Percentiles rank a stretch among this genome's conserved stretches.
Evolutionary conservation across 257 asterid species (phyloP).

Genomic region (Rehmannia glutinosa): DNA sequence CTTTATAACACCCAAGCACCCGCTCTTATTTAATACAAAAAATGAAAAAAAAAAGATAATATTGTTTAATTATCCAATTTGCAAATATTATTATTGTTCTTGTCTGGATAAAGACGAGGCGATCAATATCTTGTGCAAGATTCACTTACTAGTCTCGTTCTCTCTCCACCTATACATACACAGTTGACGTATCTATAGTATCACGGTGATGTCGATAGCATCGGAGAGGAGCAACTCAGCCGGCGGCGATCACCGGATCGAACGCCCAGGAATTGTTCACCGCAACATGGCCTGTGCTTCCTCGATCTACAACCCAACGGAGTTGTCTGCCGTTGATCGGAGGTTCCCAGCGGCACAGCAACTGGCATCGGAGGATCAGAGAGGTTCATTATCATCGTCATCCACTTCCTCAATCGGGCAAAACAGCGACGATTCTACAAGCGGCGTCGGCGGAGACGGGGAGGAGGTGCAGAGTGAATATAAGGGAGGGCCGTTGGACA

Average conservation of each 20-base stretch:
- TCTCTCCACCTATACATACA: neutral
- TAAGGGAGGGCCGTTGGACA: conserved; percentile 32
- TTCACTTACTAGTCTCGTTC: conserved; percentile 8
- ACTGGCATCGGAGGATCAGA: conserved; percentile 11
- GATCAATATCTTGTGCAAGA: neutral
- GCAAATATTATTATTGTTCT: conserved; percentile 4
- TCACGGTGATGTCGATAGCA: conserved; percentile 34
- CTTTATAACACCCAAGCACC: neutral
- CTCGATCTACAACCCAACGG: conserved; percentile 31
- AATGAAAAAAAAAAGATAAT: conserved; percentile 21
- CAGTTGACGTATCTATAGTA: neutral
- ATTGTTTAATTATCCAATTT: conserved; percentile 38
- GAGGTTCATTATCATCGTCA: conserved; percentile 15
- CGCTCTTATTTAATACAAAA: neutral
- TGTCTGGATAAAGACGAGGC: conserved; percentile 56
- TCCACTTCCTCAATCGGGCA: conserved; percentile 42
- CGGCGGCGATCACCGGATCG: conserved; percentile 30
- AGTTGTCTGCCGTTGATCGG: conserved; percentile 15
- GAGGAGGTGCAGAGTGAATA: conserved; percentile 45
- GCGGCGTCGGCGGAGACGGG: conserved; percentile 26
- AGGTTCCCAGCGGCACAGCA: conserved; percentile 4
- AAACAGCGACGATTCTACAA: conserved; percentile 31
- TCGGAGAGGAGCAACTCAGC: conserved; percentile 33
- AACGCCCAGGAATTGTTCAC: conserved; percentile 27
- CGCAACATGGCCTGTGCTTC: conserved; percentile 7